Conservation (phyloP, 2,329 filamentous ascomycete genomes). For the Ceratocystis harringtonii region DNA sequence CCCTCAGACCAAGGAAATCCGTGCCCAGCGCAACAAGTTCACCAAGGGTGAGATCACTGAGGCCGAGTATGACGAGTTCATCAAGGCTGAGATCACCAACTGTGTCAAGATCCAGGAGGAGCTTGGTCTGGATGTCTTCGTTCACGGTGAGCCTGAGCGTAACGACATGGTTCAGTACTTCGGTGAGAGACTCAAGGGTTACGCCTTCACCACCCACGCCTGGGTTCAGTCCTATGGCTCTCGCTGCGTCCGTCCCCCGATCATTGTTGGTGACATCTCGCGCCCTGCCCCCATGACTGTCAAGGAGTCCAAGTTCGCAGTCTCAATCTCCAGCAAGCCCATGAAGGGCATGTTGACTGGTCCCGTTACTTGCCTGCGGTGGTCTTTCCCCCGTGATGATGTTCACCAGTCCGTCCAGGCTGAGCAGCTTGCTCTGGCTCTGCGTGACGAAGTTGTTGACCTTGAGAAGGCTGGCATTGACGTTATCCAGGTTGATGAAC, state of each 20-base stretch:
- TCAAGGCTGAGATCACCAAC: slow-evolving; percentile 94
- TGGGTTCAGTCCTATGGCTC: slow-evolving; percentile 99
- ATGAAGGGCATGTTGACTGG: slow-evolving; percentile 99
- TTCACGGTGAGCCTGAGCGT: slow-evolving; percentile 97
- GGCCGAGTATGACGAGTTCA: slow-evolving; percentile 94
- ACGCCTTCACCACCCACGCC: slow-evolving; percentile 96
- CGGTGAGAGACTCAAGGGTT: slow-evolving; percentile 89
- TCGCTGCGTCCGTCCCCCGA: slow-evolving; percentile 93
- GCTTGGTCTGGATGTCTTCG: slow-evolving; percentile 90
- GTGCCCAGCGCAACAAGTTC: slow-evolving; percentile 91
- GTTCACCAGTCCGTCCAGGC: slow-evolving; percentile 98
- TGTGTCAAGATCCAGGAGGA: slow-evolving; percentile 96
- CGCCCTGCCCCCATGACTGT: slow-evolving; percentile 96
- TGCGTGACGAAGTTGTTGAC: slow-evolving; percentile 96
- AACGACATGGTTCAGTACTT: slow-evolving; percentile 99
- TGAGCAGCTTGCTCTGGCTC: slow-evolving; percentile 93
- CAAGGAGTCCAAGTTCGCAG: slow-evolving; percentile 99
- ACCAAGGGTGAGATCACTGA: slow-evolving; percentile 95
- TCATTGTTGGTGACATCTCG: slow-evolving; percentile 97
- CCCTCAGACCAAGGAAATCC: slow-evolving; percentile 98
- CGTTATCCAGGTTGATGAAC: slow-evolving; percentile 99
- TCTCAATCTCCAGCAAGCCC: slow-evolving; percentile 89
- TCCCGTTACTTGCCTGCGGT: slow-evolving; percentile 94
- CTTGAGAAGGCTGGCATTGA: slow-evolving; percentile 92
- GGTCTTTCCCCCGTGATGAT: slow-evolving; percentile 99